Evolutionary conservation across 306 rosid species (phyloP).

Genomic region (Begonia fuchsioides): DNA sequence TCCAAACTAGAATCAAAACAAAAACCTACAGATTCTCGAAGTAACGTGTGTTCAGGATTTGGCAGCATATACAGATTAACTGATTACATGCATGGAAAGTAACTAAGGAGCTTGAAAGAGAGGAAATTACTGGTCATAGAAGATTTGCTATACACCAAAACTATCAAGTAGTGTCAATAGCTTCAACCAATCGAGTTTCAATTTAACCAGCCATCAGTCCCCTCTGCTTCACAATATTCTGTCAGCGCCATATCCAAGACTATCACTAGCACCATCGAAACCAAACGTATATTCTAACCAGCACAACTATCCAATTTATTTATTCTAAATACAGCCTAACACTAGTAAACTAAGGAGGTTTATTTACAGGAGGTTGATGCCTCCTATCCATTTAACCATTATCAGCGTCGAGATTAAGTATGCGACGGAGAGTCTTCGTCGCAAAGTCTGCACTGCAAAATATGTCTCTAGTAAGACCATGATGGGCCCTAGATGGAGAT

Average conservation of each 20-base stretch:
- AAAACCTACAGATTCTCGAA: conserved; percentile 4
- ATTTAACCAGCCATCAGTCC: background rate
- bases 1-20: background rate
- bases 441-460: conserved; percentile 11
- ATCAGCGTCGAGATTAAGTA: conserved; percentile 12
- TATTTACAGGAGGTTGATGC: conserved; percentile 12
- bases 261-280: background rate
- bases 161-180: too few species aligned
- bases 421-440: conserved; percentile 15
- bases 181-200: background rate
- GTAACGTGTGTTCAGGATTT: background rate
- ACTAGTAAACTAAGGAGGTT: conserved; percentile 5
- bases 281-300: conserved; percentile 4
- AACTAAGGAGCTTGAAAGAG: background rate
- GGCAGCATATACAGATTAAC: conserved; percentile 7
- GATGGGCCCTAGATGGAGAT: conserved; percentile 11
- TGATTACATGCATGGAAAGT: background rate
- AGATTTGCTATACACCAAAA: too few species aligned
- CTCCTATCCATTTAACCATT: conserved; percentile 6
- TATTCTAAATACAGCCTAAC: conserved; percentile 8
- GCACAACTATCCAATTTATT: too few species aligned
- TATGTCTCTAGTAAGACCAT: conserved; percentile 1
- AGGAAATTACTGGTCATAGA: too few species aligned
- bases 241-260: background rate
- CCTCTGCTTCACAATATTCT: background rate